Base-by-base conservation (phyloP, 1,139 yeast species). In the Geotrichum klebahnii region DNA sequence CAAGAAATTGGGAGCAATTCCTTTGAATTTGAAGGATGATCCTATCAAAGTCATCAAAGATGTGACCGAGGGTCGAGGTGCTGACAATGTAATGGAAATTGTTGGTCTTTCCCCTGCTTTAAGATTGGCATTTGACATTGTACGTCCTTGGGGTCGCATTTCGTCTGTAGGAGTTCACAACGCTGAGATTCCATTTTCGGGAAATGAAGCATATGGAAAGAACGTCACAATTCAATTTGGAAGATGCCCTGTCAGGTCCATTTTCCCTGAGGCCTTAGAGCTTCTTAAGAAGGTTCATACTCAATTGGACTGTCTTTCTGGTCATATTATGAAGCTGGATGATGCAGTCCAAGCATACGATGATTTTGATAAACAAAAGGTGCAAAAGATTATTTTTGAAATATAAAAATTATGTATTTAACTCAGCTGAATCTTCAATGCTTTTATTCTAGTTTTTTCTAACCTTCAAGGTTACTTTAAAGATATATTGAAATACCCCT, bases 121-220 rank as follows among this genome's bases (percentile, higher is more conserved):
- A 51, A 67, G 68, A 48, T 65, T 76, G 1, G 81, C 80, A 0
- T 80, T 73, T 57, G 78, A 79, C 42, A 63, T 73, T 42, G 80
- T 80, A 3, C 75, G 84, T 47, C 70, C 80, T 38, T 80, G 79
- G 48, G 86, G 85, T 6, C 76, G 76, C 51, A 77, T 81, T 44
- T 72, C 79, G 8, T 77, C 82, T 0, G 71, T 81, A 23, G 86
- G 85, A 1, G 81, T 80, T 73, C 81, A 80, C 28, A 84, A 80
- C 55, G 82, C 73, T 2, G 73, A 72, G 1, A 64, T 81, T 23
- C 85, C 85, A 1, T 78, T 81, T 59, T 69, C 71, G 49, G 84
- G 82, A 0, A 66, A 79, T 40, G 82, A 81, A 50, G 77, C 81
- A 50, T 81, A 80, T 58, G 63, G 74, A 59, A 81, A 80, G 60